Base-by-base conservation (phyloP, 257 asterid genomes). In the Fraxinus excelsior region DNA sequence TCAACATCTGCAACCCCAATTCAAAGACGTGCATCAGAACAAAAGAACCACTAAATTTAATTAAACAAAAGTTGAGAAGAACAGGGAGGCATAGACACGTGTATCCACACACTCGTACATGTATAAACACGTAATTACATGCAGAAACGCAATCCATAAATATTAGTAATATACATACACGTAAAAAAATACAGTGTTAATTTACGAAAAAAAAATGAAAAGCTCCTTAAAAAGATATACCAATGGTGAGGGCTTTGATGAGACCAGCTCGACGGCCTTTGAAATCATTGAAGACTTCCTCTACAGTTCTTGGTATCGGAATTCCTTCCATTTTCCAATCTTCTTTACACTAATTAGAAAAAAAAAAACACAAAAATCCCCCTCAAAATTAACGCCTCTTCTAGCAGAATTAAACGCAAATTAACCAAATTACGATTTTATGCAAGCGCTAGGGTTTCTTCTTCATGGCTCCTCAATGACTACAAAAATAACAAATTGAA, bases 261-360 rank as follows among this genome's bases (percentile, higher is more conserved):
- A 89, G 85, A 37, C 88, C 91, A 78, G 86, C 79, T 58, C 94
- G 70, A 40, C 94, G 82, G 69, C 89, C 94, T 75, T 81, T 82
- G 78, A 87, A 89, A 82, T 89, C 93, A 58, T 73, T 78, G 80
- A 89, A 89, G 46, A 89, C 90, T 62, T 87, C 93, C 51, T 87
- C 93, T 3, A 89, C 90, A 13, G 88, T 87, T 49, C 88, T 82
- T 51, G 84, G 87, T 53, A 78, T 62, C 42, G 85, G 86, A 76
- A 40, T 77, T 56, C 81, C 89, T 49, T 85, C 89, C 91, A 87
- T 85, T 58, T 21, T 79, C 76, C 74, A 37, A 44, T 68, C 18
- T 31, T 58, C n/a, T 49, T 40, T 56, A 69, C 31, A 32, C 37
- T 35, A 74, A 58, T 38, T 4, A 13, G 38, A 74, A 42, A 67